Conservation (phyloP, 2,329 filamentous ascomycete species). For the Clarireedia sp. region DNA sequence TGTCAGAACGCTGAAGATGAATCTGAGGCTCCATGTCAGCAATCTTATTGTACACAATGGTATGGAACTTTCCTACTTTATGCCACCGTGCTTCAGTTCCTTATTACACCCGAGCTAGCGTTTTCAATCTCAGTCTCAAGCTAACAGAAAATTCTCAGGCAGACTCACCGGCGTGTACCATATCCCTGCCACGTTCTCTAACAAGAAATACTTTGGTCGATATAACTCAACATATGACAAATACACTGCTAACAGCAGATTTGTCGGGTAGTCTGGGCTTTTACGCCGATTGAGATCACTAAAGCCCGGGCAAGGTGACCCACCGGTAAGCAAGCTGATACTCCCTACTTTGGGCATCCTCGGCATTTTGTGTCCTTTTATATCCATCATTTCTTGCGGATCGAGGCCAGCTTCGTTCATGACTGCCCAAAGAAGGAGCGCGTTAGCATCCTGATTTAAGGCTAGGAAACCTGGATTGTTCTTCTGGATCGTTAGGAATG, state of each 20-base stretch:
- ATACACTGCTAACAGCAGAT: conserved; percentile 16
- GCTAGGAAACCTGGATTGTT: conserved; percentile 3
- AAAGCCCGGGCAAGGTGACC: conserved; percentile 17
- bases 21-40: conserved; percentile 4
- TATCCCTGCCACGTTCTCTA: conserved; percentile 22
- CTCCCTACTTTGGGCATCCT: conserved; percentile 12
- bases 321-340: conserved; percentile 11
- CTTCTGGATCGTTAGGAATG: background rate
- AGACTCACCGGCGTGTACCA: conserved; percentile 7
- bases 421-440: conserved; percentile 2
- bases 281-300: conserved; percentile 10
- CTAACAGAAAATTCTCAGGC: background rate
- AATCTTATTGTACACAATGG: background rate
- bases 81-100: background rate
- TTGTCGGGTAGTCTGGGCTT: conserved; percentile 15
- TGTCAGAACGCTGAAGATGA: conserved; percentile 17
- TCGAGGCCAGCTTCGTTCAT: background rate
- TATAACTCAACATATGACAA: conserved; percentile 21
- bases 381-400: background rate
- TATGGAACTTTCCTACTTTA: conserved; percentile 10
- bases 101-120: background rate
- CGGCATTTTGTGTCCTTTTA: background rate
- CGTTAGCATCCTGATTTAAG: conserved; percentile 6
- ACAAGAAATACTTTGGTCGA: conserved; percentile 19
- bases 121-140: background rate